Base-by-base conservation (phyloP, 495 filamentous ascomycete species). In the Bacidia rubella region DNA sequence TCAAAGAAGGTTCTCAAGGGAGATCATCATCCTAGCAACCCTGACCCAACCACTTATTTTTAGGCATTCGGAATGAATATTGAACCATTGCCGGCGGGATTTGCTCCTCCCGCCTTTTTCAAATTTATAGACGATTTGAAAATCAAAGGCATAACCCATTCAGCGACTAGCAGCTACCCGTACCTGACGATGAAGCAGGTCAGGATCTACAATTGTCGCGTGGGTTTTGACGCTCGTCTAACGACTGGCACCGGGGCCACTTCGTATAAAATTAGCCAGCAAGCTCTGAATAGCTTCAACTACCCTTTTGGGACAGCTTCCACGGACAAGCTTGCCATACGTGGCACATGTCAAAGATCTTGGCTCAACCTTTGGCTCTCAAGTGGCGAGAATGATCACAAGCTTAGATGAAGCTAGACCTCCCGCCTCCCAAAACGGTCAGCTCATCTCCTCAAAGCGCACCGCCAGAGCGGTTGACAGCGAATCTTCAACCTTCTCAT, bases 301-400 rank as follows among this genome's bases (percentile, higher is more conserved):
- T 35, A 35, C 47, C 25, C 52, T 54, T 59, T 61, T 52, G 58
- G 32, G 51, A 60, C 57, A n/a, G 12, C 63, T 58, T 20, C 54
- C 57, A 25, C 62, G 59, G 52, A 70, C 73, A 19, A 74, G 68
- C 19, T 81, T 80, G 51, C 81, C 81, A 20, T 81, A 83, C 51
- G 87, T 73, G 1, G 87, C 89, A 64, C 5, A 17, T 44, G 41
- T 44, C 41, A 22, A 44, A 44, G 20, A 22, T 17, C 41, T 44
- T 44, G 41, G 41, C 41, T 17, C 41, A 9, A 9, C 19, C 41
- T 44, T 17, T 44, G 12, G 41, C 15, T 20, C 5, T 17, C 19
- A 17, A 22, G 20, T 17, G 41, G 15, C 12, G 15, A 44, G 9
- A 20, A n/a, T 22, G 5, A 44, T 22, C 12, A 44, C 41, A 44